These are phyloP conservation scores for Psilocybe tampanensis DNA, from an alignment of 768 basidiomycete genomes.

Conservation along the genomic window DNA sequence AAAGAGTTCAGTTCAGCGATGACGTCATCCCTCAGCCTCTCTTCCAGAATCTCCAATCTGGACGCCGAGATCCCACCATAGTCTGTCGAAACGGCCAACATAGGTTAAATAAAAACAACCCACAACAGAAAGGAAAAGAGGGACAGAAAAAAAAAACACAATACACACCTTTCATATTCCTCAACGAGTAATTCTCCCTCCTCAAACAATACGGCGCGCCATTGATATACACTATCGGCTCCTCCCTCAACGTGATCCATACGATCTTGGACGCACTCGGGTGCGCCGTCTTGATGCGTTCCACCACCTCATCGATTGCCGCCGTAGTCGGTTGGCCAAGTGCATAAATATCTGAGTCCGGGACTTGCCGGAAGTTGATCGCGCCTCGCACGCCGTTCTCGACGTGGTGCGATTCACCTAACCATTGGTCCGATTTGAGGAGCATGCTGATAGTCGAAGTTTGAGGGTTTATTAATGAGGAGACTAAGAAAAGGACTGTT, in stretches of 20 bases:
- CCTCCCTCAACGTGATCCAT: slow-evolving; percentile 94
- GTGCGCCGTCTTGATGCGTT: slow-evolving; percentile 59
- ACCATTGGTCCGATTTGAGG: slow-evolving; percentile 93
- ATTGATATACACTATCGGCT: slow-evolving; percentile 91
- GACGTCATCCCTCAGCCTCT: slow-evolving; percentile 87
- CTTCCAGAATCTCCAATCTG: slow-evolving; percentile 88
- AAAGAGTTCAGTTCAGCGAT: slow-evolving; percentile 80
- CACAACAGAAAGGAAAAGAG: too few species aligned
- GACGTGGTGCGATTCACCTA: slow-evolving; percentile 67
- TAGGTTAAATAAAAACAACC: too few species aligned
- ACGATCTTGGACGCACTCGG: slow-evolving; percentile 65
- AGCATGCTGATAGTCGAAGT: slow-evolving; percentile 54
- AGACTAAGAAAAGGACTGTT: neutral
- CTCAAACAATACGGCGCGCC: slow-evolving; percentile 90
- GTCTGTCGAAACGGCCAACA: too few species aligned
- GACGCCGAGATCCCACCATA: slow-evolving; percentile 94
- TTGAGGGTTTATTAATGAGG: neutral
- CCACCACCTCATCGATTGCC: slow-evolving; percentile 82
- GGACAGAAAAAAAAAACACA: neutral
- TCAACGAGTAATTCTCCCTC: slow-evolving; percentile 79
- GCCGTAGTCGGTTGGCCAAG: slow-evolving; percentile 91
- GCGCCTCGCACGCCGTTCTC: slow-evolving; percentile 83
- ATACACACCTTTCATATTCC: slow-evolving; percentile 89
- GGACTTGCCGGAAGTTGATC: slow-evolving; percentile 89
- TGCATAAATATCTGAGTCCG: slow-evolving; percentile 82